phyloP scores from a whole-genome alignment of 257 asterid species.

The Solanum virginianum region DNA sequence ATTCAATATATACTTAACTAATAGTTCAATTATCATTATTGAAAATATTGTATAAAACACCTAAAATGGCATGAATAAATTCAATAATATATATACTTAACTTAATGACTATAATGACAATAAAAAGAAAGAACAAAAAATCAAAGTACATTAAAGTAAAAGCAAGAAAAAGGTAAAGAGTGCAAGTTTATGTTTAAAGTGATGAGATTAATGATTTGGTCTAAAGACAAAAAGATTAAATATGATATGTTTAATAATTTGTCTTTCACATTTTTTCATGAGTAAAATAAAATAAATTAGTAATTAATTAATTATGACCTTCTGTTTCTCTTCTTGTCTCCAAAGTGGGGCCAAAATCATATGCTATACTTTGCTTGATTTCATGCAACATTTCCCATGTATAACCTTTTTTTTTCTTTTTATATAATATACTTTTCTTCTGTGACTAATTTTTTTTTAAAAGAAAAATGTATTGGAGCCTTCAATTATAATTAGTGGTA shows the following conservation, averaged over 20 bases:
- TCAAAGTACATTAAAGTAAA: not conserved
- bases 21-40: not conserved
- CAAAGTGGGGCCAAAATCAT: slow-evolving; percentile 4
- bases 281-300: not conserved
- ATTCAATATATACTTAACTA: not conserved
- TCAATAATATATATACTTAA: no score
- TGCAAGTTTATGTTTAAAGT: not conserved
- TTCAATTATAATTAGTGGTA: not conserved
- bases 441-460: not conserved
- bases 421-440: not conserved
- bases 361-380: not conserved
- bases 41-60: not conserved
- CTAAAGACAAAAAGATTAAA: slow-evolving; percentile 9
- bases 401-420: not conserved
- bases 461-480: not conserved
- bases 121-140: not conserved
- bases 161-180: not conserved
- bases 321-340: slow-evolving; percentile 14
- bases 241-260: slow-evolving; percentile 13
- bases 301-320: not conserved
- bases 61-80: not conserved
- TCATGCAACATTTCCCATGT: not conserved
- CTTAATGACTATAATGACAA: not conserved
- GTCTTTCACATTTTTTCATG: not conserved
- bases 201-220: slow-evolving; percentile 14